Conservation (phyloP, 1,284 basidiomycete species). For the Microbotryomycetes sp. region DNA sequence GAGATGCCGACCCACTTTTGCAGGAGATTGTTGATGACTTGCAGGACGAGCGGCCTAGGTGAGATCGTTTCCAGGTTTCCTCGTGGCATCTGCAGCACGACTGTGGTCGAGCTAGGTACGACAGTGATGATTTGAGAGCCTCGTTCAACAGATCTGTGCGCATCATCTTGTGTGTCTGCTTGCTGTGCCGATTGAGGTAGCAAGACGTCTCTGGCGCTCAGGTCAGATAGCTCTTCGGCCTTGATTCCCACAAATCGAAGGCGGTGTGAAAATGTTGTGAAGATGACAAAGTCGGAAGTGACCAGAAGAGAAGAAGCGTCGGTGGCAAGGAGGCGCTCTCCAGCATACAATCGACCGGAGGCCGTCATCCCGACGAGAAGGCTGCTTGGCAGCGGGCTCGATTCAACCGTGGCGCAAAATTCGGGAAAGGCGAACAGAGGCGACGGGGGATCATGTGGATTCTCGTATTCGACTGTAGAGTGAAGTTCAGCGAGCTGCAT, state of each 20-base stretch:
- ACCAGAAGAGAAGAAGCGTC: constrained; percentile 58
- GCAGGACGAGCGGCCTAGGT: constrained; percentile 83
- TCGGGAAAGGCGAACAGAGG: constrained; percentile 50
- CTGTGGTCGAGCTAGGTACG: constrained; percentile 75
- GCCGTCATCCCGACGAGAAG: constrained; percentile 36
- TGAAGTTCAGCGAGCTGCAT: too few relatives aligned
- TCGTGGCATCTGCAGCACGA: constrained; percentile 95
- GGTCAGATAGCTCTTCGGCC: constrained; percentile 17
- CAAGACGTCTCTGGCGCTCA: constrained; percentile 31
- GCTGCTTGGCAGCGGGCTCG: constrained; percentile 23
- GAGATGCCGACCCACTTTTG: constrained; percentile 48
- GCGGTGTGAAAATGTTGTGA: constrained; percentile 76
- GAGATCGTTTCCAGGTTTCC: constrained; percentile 95
- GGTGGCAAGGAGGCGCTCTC: constrained; percentile 22
- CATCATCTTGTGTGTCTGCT: constrained; percentile 49
- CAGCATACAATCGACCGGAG: constrained; percentile 37
- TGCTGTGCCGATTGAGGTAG: constrained; percentile 38
- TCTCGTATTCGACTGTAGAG: too few relatives aligned
- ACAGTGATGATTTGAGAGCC: constrained; percentile 78
- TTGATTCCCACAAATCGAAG: constrained; percentile 61
- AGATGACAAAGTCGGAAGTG: constrained; percentile 69
- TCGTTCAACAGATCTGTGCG: constrained; percentile 66
- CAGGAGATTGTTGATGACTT: constrained; percentile 66
- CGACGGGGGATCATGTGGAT: too few relatives aligned
- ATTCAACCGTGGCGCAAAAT: constrained; percentile 51